phyloP scores from a whole-genome alignment of 2,329 filamentous ascomycete species.

The Setomelanomma holmii region DNA sequence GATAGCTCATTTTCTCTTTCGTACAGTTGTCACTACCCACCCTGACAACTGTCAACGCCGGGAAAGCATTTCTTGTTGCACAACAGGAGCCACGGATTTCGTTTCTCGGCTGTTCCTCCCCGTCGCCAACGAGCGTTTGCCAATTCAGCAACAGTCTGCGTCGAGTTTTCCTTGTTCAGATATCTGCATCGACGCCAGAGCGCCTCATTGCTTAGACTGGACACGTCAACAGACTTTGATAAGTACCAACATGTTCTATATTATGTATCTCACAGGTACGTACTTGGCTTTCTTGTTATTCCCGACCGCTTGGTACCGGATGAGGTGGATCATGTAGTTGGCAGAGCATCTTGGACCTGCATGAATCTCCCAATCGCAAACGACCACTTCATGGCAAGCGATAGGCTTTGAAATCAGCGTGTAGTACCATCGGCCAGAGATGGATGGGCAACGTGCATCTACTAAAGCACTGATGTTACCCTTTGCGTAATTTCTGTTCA shows the following conservation, averaged over 20 bases:
- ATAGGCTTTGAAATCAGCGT: no score
- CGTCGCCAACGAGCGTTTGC: slow-evolving; percentile 44
- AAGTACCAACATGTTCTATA: slow-evolving; percentile 49
- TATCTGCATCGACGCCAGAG: slow-evolving; percentile 34
- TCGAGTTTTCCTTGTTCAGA: slow-evolving; percentile 29
- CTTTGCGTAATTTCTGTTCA: no score
- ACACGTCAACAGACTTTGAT: slow-evolving; percentile 25
- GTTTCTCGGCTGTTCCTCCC: slow-evolving; percentile 35
- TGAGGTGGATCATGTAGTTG: neutral
- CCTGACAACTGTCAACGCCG: slow-evolving; percentile 45
- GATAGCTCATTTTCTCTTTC: slow-evolving; percentile 34
- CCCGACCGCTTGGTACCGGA: neutral
- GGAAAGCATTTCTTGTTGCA: slow-evolving; percentile 41
- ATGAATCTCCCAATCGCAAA: no score
- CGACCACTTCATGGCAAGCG: no score
- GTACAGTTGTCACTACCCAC: slow-evolving; percentile 48
- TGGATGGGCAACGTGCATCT: no score
- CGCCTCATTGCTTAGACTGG: slow-evolving; percentile 29
- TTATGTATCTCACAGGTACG: slow-evolving; percentile 55
- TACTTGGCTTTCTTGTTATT: slow-evolving; percentile 16
- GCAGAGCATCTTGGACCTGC: neutral
- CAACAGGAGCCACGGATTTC: slow-evolving; percentile 46
- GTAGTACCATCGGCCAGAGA: no score
- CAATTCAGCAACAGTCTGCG: slow-evolving; percentile 39
- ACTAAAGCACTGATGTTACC: neutral